Conservation (phyloP, 2,329 filamentous ascomycete genomes). For the Fusarium citri region DNA sequence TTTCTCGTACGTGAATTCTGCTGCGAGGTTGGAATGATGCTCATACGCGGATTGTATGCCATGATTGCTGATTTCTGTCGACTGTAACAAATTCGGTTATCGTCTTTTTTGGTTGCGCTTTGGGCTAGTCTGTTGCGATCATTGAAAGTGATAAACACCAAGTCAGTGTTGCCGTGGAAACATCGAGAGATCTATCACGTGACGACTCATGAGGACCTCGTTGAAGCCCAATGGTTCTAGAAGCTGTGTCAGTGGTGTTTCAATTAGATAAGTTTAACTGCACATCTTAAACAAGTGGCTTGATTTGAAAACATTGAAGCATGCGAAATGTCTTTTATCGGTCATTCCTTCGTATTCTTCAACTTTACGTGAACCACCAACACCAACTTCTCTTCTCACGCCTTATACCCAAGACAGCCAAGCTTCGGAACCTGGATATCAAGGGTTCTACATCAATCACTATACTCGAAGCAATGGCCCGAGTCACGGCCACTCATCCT, state of each 20-base stretch:
- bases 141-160: conserved; percentile 39
- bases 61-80: conserved; percentile 52
- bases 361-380: not conserved
- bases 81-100: not conserved
- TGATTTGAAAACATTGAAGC: not conserved
- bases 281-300: conserved; percentile 29
- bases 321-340: not conserved
- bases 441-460: not conserved
- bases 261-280: not conserved
- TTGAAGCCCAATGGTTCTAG: not conserved
- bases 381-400: not conserved
- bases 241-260: conserved; percentile 16
- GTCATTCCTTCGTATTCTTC: not conserved
- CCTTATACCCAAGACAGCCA: not conserved
- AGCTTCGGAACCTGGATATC: not conserved
- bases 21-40: conserved; percentile 67
- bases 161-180: conserved; percentile 44
- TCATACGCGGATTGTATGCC: conserved; percentile 71
- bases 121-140: conserved; percentile 20
- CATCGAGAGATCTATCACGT: conserved; percentile 32
- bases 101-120: conserved; percentile 11
- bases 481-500: not conserved
- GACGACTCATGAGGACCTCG: conserved; percentile 4
- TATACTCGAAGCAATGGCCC: not conserved
- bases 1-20: conserved; percentile 65